These are phyloP conservation scores for Microsporum ferrugineum DNA, from an alignment of 2,329 filamentous ascomycete species.

Conservation along the genomic window DNA sequence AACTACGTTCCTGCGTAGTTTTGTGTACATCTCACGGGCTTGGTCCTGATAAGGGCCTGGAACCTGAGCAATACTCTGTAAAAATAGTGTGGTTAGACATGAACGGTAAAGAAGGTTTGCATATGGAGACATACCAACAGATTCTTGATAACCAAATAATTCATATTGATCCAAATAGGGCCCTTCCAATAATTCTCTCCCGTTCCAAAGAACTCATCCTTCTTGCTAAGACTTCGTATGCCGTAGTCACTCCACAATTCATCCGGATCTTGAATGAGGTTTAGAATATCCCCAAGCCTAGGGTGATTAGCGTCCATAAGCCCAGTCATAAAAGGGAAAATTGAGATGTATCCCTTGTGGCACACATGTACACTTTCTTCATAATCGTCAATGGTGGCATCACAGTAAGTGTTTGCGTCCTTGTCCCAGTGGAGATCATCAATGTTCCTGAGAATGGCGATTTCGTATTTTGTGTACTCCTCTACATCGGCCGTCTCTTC, in stretches of 20 bases:
- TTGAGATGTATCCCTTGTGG: constrained; percentile 89
- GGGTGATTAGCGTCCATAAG: constrained; percentile 62
- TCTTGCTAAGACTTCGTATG: constrained; percentile 78
- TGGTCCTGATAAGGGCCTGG: constrained; percentile 56
- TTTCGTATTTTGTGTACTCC: constrained; percentile 59
- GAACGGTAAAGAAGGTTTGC: background rate
- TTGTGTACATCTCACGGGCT: constrained; percentile 62
- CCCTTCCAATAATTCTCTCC: constrained; percentile 96
- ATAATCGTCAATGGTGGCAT: constrained; percentile 88
- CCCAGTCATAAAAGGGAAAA: constrained; percentile 85
- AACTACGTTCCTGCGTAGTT: constrained; percentile 72
- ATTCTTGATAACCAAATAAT: constrained; percentile 72
- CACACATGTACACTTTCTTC: constrained; percentile 84
- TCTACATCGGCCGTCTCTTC: constrained; percentile 63
- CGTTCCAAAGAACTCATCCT: constrained; percentile 72
- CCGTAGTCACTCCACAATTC: constrained; percentile 85
- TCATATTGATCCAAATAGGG: constrained; percentile 92
- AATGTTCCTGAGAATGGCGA: constrained; percentile 72
- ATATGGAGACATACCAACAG: constrained; percentile 54
- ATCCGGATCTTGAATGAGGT: constrained; percentile 66
- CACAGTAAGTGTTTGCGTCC: constrained; percentile 72
- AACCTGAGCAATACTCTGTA: constrained; percentile 51
- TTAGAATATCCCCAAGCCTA: constrained; percentile 61
- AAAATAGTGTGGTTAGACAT: constrained; percentile 7
- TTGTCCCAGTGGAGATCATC: constrained; percentile 90